These are phyloP conservation scores for Venturia carpophila DNA, from an alignment of 2,329 filamentous ascomycete species.

Conservation along the genomic window DNA sequence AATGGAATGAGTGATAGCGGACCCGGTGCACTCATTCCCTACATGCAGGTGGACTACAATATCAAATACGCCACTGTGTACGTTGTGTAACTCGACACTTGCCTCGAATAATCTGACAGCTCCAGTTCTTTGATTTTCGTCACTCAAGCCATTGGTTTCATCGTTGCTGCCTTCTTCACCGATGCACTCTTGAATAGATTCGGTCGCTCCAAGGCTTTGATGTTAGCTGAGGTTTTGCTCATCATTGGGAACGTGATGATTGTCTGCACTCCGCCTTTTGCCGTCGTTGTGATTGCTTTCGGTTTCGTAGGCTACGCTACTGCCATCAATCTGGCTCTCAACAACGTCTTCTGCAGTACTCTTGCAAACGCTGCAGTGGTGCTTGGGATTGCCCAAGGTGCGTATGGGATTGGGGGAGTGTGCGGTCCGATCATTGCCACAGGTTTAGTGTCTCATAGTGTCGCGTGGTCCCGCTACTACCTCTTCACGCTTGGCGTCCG, in stretches of 20 bases:
- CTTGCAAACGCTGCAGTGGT: constrained; percentile 45
- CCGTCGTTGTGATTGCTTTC: constrained; percentile 56
- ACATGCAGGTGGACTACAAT: constrained; percentile 66
- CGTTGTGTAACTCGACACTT: not conserved
- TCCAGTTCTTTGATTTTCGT: constrained; percentile 62
- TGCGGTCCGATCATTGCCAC: constrained; percentile 68
- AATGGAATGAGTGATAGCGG: constrained; percentile 69
- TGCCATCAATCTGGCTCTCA: constrained; percentile 45
- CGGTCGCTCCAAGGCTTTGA: constrained; percentile 58
- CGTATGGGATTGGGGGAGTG: constrained; percentile 46
- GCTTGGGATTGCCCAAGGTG: constrained; percentile 57
- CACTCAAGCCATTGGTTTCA: constrained; percentile 67
- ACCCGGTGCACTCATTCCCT: constrained; percentile 71
- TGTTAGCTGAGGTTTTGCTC: constrained; percentile 51
- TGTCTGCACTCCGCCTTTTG: constrained; percentile 61
- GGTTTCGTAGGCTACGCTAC: constrained; percentile 54
- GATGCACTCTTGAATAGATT: constrained; percentile 55
- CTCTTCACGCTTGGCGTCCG: constrained; percentile 55
- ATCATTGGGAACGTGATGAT: constrained; percentile 57
- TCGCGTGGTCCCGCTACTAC: constrained; percentile 67
- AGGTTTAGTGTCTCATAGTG: constrained; percentile 53
- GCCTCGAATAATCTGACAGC: not conserved
- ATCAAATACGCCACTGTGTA: constrained; percentile 71
- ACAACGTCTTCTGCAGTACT: constrained; percentile 50
- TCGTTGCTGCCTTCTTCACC: constrained; percentile 62